Conservation (phyloP, 176 grass and related monocot species). For the Aegilops longissima region DNA sequence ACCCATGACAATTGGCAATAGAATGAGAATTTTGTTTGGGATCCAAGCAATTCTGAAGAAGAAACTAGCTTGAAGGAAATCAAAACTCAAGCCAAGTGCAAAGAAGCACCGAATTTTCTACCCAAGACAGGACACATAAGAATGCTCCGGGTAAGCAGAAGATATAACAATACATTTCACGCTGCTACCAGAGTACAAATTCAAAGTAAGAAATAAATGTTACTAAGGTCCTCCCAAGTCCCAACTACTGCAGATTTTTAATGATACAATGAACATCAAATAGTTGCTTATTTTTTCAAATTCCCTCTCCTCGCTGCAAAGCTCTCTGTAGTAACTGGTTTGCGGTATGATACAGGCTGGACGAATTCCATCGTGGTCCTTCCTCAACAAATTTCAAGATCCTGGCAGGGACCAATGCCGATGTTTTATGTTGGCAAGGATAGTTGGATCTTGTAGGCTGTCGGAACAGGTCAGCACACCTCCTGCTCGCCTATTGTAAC, state of each 20-base stretch:
- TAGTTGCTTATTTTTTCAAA: slow-evolving; percentile 12
- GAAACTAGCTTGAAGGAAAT: neutral
- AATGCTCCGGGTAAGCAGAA: neutral
- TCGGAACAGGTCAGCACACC: neutral
- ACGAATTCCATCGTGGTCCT: neutral
- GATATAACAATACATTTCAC: neutral
- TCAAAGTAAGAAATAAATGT: neutral
- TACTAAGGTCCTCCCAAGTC: neutral
- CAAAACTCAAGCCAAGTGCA: neutral
- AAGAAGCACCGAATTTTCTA: neutral
- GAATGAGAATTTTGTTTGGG: neutral
- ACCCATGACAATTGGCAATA: neutral
- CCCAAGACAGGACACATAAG: neutral
- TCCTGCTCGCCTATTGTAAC: slow-evolving; percentile 10
- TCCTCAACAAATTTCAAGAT: neutral
- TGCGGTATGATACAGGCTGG: neutral
- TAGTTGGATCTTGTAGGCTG: slow-evolving; percentile 3
- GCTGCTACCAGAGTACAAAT: neutral
- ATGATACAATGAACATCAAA: slow-evolving; percentile 38
- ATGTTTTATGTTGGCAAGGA: slow-evolving; percentile 22
- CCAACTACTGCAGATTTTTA: neutral
- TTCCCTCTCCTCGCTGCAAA: neutral
- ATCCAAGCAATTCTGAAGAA: neutral
- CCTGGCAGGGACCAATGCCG: neutral
- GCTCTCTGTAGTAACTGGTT: neutral